phyloP scores from a whole-genome alignment of 169 alveolate species.

The Babesia ovis region DNA sequence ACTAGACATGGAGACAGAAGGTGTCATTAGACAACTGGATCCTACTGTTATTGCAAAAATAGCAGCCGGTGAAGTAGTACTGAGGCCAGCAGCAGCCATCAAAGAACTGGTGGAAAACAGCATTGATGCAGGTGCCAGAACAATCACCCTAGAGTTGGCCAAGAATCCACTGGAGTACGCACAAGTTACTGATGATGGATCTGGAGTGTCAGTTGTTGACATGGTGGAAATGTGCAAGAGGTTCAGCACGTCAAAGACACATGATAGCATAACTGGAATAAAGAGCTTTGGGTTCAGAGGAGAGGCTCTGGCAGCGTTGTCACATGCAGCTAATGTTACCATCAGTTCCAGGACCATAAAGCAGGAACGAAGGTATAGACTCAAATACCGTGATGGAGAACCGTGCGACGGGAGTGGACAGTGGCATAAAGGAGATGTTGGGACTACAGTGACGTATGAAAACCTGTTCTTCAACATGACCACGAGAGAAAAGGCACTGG shows the following conservation, averaged over 20 bases:
- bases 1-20: slow-evolving; percentile 10
- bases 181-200: slow-evolving; percentile 95
- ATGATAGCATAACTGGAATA: slow-evolving; percentile 84
- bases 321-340: slow-evolving; percentile 89
- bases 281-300: slow-evolving; percentile 98
- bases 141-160: slow-evolving; percentile 82
- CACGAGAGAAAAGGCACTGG: slow-evolving; percentile 61
- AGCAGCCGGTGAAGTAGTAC: slow-evolving; percentile 98
- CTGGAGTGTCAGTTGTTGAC: slow-evolving; percentile 91
- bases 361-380: slow-evolving; percentile 81
- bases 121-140: slow-evolving; percentile 94
- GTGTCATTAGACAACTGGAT: slow-evolving; percentile 79
- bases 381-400: slow-evolving; percentile 82
- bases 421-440: slow-evolving; percentile 70
- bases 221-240: slow-evolving; percentile 93
- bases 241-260: slow-evolving; percentile 95
- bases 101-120: slow-evolving; percentile 97
- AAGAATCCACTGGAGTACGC: slow-evolving; percentile 91
- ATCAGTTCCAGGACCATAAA: slow-evolving; percentile 85
- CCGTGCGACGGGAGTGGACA: slow-evolving; percentile 69
- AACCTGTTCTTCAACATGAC: slow-evolving; percentile 73
- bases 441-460: slow-evolving; percentile 72
- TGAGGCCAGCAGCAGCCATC: slow-evolving; percentile 94
- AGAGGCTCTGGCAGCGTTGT: slow-evolving; percentile 96
- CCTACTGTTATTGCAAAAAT: slow-evolving; percentile 89